Evolutionary conservation across 495 filamentous ascomycete species (phyloP), one percentile per base, ranked within the genome.

Genomic region (Hypoxylon lenormandii): DNA sequence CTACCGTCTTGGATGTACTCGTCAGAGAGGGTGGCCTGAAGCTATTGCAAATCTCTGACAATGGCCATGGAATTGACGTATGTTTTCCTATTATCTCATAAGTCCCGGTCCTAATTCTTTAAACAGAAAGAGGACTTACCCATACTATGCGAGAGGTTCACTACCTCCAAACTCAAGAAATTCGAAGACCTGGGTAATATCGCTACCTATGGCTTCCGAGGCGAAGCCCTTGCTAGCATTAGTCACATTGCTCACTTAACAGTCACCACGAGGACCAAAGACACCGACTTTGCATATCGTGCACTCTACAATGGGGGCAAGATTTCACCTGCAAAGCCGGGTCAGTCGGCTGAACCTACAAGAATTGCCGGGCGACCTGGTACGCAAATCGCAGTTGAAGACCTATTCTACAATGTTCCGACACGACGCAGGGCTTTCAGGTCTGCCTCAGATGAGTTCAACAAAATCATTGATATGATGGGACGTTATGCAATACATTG

Each of bases 11-110:
- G 40, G 96, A 99, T 74, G 89, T 99, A 46, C 77, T 97, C 3
- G 90, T 96, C 53, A 98, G 96, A 78, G 96, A 98, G 42, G 96
- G 96, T 10, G 96, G 96, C n/a, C 83, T 99, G 66, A 98, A 97
- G 76, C 82, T 98, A 19, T 85, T 99, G 11, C 96, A 99, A 73
- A 97, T 99, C 60, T 97, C 94, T 2, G 96, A 99, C 72, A 99
- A 99, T 76, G 96, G 96, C 21, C 92, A 94, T 77, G 96, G 96
- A 13, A 99, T 99, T 73, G 88, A 96, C 79, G 94, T 96, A 75
- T 76, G 87, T 74, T 46, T n/a, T 49, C 15, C 49, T 45, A 18
- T 36, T 50, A 5, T 3, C 15, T 13, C 16, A 28, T 49, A 28
- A 5, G 16, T 8, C 1, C 3, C 5, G 22, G 43, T 45, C 49